Evolutionary conservation across 371 early-diverging fungal species (phyloP), one percentile per base, ranked within the genome.

Genomic region (Caulochytrium protostelioides): DNA sequence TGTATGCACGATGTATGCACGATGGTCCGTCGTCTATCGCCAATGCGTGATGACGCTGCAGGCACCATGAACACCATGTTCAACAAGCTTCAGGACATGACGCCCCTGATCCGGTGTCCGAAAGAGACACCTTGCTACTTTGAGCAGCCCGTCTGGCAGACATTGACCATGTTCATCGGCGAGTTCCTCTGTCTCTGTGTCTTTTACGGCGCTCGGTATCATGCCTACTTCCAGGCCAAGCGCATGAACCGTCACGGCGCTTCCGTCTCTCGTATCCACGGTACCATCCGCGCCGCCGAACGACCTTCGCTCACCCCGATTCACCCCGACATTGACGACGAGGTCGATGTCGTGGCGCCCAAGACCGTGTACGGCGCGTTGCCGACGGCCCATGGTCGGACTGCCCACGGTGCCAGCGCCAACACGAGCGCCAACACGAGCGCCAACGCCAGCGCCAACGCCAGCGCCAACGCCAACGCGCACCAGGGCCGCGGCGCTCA

Each of bases 121-220:
- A n/a, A 66, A 74, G 16, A 59, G 63, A 27, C 50, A 68, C 30
- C n/a, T n/a, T n/a, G n/a, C n/a, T 64, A 72, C 45, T 92, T 82
- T 67, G 89, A 87, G 52, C 94, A 92, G 54, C 94, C 94, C n/a
- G 62, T 87, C 12, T 86, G 80, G 83, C 90, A 92, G 65, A 86
- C 89, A 1, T 56, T 87, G 32, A 85, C 75, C 44, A 92, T 92
- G 94, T 92, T 90, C 57, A 54, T 83, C 27, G 94, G 94, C 35
- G 94, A 92, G 52, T 59, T 72, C 27, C 44, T 74, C 16, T 83
- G 84, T 42, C 57, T 80, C 15, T 34, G 70, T 4, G 69, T 65
- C 20, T 59, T 52, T 20, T 61, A 48, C 48, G 47, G 38, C 19
- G n/a, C 16, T 10, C 13, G 13, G 31, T 12, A 25, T 10, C 7